Evolutionary conservation across 345 rosid species (phyloP).

Genomic region (Xanthoceras sorbifolium): DNA sequence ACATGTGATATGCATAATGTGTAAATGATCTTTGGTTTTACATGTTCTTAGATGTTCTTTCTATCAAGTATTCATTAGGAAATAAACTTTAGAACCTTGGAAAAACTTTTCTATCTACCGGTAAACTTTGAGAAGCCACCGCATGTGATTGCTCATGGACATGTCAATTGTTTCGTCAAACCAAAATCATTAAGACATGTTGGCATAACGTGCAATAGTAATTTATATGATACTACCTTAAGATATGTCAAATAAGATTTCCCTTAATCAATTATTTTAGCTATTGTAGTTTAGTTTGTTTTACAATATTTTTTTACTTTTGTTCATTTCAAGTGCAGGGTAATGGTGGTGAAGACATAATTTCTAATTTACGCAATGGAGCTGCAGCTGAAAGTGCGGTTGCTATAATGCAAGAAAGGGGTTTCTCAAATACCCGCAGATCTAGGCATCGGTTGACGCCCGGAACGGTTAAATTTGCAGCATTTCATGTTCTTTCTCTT

Average conservation of each 20-base stretch:
- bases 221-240: background rate
- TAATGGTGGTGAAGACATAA: conserved; percentile 64
- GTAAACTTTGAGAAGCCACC: background rate
- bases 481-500: conserved; percentile 81
- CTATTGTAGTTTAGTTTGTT: conserved; percentile 6
- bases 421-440: conserved; percentile 68
- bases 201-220: background rate
- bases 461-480: conserved; percentile 95
- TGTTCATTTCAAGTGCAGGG: conserved; percentile 40
- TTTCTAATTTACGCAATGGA: conserved; percentile 74
- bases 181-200: background rate
- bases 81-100: background rate
- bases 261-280: background rate
- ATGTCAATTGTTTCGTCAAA: conserved; percentile 1
- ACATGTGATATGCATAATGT: background rate
- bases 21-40: background rate
- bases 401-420: conserved; percentile 86
- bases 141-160: background rate
- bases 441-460: conserved; percentile 94
- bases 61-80: background rate
- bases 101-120: background rate
- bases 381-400: conserved; percentile 82
- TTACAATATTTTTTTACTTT: background rate
- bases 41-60: background rate
- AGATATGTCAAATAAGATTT: background rate